A percentile compares a stretch with the other conserved stretches of the same genome.
These are phyloP conservation scores for Yamadazyma insecticola DNA, from an alignment of 805 yeast species.

Conservation along the genomic window DNA sequence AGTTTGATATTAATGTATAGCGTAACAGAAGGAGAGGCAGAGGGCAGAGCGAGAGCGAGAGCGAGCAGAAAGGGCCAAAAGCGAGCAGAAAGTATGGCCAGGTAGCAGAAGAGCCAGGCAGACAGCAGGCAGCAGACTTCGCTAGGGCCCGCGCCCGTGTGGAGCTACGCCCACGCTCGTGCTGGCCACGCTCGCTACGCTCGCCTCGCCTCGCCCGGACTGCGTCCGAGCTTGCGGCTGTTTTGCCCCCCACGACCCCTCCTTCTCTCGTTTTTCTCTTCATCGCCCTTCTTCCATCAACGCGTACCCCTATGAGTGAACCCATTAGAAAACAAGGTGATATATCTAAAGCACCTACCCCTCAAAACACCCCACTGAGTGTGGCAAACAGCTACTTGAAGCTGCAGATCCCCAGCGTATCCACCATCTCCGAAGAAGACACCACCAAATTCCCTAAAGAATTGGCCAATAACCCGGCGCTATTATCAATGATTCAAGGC, in stretches of 20 bases:
- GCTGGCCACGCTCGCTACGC: constrained; percentile 1
- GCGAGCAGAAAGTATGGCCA: too few species aligned
- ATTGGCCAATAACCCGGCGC: constrained; percentile 73
- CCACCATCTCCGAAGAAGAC: constrained; percentile 66
- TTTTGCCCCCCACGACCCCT: too few species aligned
- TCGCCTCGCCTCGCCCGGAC: too few species aligned
- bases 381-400: constrained; percentile 70
- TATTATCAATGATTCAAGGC: constrained; percentile 85
- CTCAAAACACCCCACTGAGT: constrained; percentile 96
- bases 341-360: constrained; percentile 92
- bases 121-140: too few species aligned
- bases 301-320: constrained; percentile 57
- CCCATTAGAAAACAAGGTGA: constrained; percentile 75
- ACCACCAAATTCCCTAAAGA: constrained; percentile 36
- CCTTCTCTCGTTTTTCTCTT: too few species aligned
- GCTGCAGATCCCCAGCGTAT: constrained; percentile 50
- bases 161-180: too few species aligned
- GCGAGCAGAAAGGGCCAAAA: too few species aligned
- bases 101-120: background rate
- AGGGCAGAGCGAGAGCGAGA: background rate
- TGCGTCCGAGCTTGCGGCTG: too few species aligned
- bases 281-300: too few species aligned
- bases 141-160: too few species aligned
- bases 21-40: background rate
- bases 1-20: background rate